Evolutionary conservation across 2,329 filamentous ascomycete genomes (phyloP), one percentile per base, ranked within the genome.

Genomic region (Aschersonia sp.): DNA sequence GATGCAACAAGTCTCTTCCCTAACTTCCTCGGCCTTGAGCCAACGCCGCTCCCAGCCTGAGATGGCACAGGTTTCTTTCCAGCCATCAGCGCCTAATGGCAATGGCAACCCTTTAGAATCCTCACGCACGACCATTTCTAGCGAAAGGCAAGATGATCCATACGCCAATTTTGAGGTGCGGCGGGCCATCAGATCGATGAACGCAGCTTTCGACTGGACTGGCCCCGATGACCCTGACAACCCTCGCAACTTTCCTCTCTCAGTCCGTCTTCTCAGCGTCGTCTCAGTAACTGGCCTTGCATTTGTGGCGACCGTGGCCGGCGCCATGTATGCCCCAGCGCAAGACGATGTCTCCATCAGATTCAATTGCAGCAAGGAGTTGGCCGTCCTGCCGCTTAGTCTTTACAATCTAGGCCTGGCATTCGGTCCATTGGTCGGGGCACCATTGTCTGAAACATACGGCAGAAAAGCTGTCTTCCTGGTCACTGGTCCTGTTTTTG

Each of bases 191-290:
- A 43, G 52, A 5, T 51, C 53, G n/a, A 56, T 59, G 52, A 58
- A 59, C 49, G 57, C 55, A 4, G 55, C 53, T 12, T 55, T 51
- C 45, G 56, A 59, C 52, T 59, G 56, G 56, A 56, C 54, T n/a
- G 55, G 54, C 5, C 72, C 80, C 9, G 68, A 80, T 51, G 85
- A 89, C 60, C 77, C 77, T 0, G 82, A 82, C 54, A 89, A 89
- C 58, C 85, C 85, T 0, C 89, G 89, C 70, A 89, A 89, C 64
- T 91, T 84, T 82, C 77, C 75, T 40, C 85, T 84, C 59, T 66
- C 65, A 1, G 79, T 70, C 61, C 89, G 88, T 63, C 86, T 85
- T 82, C 84, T 80, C 56, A 82, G 77, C 58, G 92, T 86, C 28
- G 84, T 92, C 0, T 82, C 86, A 1, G 56, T 75, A 20, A 84